These are phyloP conservation scores for Pistacia integerrima DNA, from an alignment of 345 rosid species.

Conservation along the genomic window DNA sequence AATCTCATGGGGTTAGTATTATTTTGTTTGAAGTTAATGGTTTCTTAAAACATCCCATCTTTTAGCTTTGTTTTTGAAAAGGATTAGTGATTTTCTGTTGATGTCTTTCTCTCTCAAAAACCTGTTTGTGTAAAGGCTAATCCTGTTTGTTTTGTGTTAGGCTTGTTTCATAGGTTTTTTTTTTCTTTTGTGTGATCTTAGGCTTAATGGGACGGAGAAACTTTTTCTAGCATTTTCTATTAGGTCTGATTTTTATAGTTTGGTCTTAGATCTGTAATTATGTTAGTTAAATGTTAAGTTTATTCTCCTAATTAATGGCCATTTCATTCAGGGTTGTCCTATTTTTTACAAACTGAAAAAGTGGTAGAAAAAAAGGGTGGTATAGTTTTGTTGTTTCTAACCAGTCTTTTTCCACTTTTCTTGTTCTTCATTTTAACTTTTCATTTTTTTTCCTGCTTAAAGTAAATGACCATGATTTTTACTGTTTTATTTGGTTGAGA, in stretches of 20 bases:
- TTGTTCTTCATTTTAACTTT: slow-evolving; percentile 22
- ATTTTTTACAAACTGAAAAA: slow-evolving; percentile 13
- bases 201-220: neutral
- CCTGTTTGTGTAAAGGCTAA: neutral
- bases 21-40: neutral
- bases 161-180: slow-evolving; percentile 2
- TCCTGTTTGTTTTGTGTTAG: slow-evolving; percentile 1
- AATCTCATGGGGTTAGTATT: slow-evolving; percentile 87
- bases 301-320: neutral
- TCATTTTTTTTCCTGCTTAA: slow-evolving; percentile 18
- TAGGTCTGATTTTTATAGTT: slow-evolving; percentile 9
- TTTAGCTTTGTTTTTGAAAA: neutral
- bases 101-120: neutral
- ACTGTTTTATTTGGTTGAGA: slow-evolving; percentile 26
- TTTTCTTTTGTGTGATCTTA: slow-evolving; percentile 7
- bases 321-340: neutral
- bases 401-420: slow-evolving; percentile 18
- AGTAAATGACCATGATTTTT: slow-evolving; percentile 22
- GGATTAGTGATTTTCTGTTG: neutral
- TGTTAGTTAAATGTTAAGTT: slow-evolving; percentile 1
- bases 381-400: neutral
- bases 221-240: slow-evolving; percentile 6
- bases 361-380: slow-evolving; percentile 19
- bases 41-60: neutral
- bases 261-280: slow-evolving; percentile 42